Evolutionary conservation across 2,329 filamentous ascomycete genomes (phyloP).

Genomic region (Cladosporium sp.): DNA sequence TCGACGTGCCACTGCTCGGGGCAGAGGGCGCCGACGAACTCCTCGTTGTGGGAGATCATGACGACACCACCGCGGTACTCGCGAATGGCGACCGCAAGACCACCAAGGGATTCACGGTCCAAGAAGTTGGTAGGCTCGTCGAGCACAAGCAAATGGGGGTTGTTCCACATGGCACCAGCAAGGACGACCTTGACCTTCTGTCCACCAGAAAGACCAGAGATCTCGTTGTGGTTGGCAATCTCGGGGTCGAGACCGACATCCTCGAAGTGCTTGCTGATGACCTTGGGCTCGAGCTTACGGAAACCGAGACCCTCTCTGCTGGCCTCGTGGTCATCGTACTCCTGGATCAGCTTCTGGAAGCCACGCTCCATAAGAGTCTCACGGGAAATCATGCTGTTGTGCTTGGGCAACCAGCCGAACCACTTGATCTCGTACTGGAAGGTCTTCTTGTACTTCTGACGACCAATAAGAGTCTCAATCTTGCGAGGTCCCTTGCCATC

Average conservation of each 20-base stretch:
- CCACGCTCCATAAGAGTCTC: slow-evolving; percentile 85
- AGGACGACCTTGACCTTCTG: slow-evolving; percentile 99
- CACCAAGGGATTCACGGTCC: slow-evolving; percentile 94
- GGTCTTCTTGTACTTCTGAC: slow-evolving; percentile 98
- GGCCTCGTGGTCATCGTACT: slow-evolving; percentile 98
- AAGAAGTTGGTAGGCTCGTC: slow-evolving; percentile 99
- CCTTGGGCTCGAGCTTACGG: slow-evolving; percentile 85
- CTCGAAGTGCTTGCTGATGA: slow-evolving; percentile 97
- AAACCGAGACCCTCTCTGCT: slow-evolving; percentile 98
- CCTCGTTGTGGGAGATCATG: slow-evolving; percentile 99
- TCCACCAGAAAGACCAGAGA: slow-evolving; percentile 90
- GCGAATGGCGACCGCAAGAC: slow-evolving; percentile 93
- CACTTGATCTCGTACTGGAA: slow-evolving; percentile 99
- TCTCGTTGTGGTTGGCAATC: slow-evolving; percentile 98
- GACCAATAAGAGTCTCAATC: slow-evolving; percentile 87
- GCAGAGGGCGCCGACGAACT: slow-evolving; percentile 94
- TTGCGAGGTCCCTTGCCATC: slow-evolving; percentile 78
- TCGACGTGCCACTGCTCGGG: slow-evolving; percentile 95
- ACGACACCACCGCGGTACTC: slow-evolving; percentile 98
- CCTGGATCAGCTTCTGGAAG: slow-evolving; percentile 91
- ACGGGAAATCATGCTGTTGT: slow-evolving; percentile 89
- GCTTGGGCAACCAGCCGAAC: slow-evolving; percentile 82
- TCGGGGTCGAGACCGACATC: slow-evolving; percentile 95
- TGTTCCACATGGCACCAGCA: slow-evolving; percentile 74
- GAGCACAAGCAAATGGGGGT: slow-evolving; percentile 93